phyloP scores from a whole-genome alignment of 1,284 basidiomycete genomes.

The Albatrellus sp. region DNA sequence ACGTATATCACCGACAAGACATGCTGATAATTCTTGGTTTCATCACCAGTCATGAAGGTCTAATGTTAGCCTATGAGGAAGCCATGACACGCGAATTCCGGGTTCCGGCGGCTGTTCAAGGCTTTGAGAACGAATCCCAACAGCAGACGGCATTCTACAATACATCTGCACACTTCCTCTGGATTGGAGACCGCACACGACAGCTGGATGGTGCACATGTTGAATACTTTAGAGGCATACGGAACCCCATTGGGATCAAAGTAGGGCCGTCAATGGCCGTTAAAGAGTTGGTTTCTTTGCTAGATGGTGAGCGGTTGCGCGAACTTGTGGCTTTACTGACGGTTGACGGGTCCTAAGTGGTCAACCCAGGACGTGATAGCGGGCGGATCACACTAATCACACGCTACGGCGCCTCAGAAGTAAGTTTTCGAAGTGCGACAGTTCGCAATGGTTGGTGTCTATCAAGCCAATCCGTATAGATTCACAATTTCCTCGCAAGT shows the following conservation, averaged over 20 bases:
- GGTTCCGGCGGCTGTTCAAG: constrained; percentile 17
- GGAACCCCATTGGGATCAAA: constrained; percentile 96
- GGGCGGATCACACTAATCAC: constrained; percentile 89
- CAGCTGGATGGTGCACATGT: constrained; percentile 90
- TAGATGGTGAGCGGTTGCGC: constrained; percentile 51
- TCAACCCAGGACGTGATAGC: constrained; percentile 75
- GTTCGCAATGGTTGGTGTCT: neutral
- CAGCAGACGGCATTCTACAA: constrained; percentile 39
- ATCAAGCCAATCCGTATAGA: constrained; percentile 26
- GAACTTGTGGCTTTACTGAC: neutral
- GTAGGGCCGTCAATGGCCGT: constrained; percentile 82
- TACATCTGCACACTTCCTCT: constrained; percentile 87
- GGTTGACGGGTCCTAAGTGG: constrained; percentile 32
- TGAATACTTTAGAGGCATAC: constrained; percentile 90
- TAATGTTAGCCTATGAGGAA: constrained; percentile 90
- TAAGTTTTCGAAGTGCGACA: constrained; percentile 15
- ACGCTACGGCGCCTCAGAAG: constrained; percentile 85
- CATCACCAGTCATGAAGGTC: constrained; percentile 73
- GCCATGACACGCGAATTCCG: constrained; percentile 70
- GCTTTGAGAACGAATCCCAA: constrained; percentile 22
- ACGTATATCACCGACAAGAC: neutral
- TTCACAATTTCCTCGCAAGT: constrained; percentile 62
- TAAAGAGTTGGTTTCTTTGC: constrained; percentile 70
- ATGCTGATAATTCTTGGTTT: neutral
- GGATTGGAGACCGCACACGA: constrained; percentile 96